Evolutionary conservation across 1,284 basidiomycete species (phyloP).

Genomic region (Fomitiporia mediterranea): DNA sequence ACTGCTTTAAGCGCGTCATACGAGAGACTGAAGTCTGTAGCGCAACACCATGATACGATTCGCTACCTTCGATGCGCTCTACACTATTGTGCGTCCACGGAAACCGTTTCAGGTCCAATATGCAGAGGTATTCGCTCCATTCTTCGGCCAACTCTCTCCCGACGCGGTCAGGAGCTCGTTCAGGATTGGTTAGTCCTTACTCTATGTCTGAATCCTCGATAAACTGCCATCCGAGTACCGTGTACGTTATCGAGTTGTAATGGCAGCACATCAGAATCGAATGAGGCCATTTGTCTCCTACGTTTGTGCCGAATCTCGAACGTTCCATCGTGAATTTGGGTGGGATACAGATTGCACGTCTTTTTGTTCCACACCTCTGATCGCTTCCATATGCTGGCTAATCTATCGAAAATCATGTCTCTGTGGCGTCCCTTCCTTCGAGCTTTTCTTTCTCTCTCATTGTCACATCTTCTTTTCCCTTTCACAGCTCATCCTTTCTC

Average conservation of each 20-base stretch:
- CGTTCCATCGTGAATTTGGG: too few species aligned
- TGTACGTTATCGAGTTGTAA: too few species aligned
- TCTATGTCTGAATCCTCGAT: too few species aligned
- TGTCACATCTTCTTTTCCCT: too few species aligned
- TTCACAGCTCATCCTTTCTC: too few species aligned
- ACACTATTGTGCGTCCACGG: constrained; percentile 63
- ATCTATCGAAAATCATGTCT: background rate
- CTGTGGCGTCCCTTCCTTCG: background rate
- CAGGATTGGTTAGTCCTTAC: constrained; percentile 40
- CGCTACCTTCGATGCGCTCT: constrained; percentile 68
- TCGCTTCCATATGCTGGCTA: background rate
- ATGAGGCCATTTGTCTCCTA: too few species aligned
- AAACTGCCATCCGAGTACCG: too few species aligned
- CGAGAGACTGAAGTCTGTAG: background rate
- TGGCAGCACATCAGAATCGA: too few species aligned
- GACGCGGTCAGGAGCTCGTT: constrained; percentile 53
- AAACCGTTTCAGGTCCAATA: constrained; percentile 66
- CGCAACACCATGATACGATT: constrained; percentile 33
- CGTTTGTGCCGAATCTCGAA: too few species aligned
- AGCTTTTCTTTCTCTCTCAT: background rate
- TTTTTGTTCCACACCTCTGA: constrained; percentile 4
- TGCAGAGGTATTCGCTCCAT: constrained; percentile 57
- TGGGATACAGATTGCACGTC: too few species aligned
- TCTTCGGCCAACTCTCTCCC: constrained; percentile 54
- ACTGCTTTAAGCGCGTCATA: background rate